Conservation (phyloP, 2,329 filamentous ascomycete genomes). For the Bisporella sp. region DNA sequence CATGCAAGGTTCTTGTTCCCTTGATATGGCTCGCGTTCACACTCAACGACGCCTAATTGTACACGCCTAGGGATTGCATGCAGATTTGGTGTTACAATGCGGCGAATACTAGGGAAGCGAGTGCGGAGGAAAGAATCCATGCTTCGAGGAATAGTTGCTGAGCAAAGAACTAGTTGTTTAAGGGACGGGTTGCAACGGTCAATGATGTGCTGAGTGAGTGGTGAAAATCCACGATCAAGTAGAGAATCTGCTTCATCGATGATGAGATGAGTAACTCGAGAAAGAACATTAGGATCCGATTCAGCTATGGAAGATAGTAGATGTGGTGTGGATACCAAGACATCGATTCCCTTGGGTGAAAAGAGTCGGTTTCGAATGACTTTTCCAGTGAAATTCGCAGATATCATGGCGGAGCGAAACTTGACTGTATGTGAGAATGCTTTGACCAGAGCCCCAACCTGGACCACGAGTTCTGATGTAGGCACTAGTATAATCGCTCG, state of each 20-base stretch:
- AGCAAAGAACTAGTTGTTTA: slow-evolving; percentile 84
- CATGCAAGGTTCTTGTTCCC: slow-evolving; percentile 92
- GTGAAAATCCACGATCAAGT: slow-evolving; percentile 85
- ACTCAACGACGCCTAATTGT: slow-evolving; percentile 87
- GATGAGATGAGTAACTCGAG: slow-evolving; percentile 82
- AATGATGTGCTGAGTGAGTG: slow-evolving; percentile 74
- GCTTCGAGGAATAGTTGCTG: slow-evolving; percentile 86
- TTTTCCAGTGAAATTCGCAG: slow-evolving; percentile 65
- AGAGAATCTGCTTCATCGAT: slow-evolving; percentile 96
- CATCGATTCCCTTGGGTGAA: slow-evolving; percentile 71
- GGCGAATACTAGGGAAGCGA: slow-evolving; percentile 74
- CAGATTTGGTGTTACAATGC: slow-evolving; percentile 89
- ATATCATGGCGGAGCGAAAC: slow-evolving; percentile 77
- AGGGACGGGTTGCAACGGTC: slow-evolving; percentile 76
- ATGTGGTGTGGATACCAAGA: slow-evolving; percentile 84
- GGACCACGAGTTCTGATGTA: slow-evolving; percentile 83
- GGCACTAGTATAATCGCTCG: slow-evolving; percentile 82
- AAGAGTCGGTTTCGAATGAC: slow-evolving; percentile 84
- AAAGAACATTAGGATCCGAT: slow-evolving; percentile 84
- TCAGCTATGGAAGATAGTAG: slow-evolving; percentile 82
- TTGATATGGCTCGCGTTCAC: slow-evolving; percentile 84
- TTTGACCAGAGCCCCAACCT: slow-evolving; percentile 79
- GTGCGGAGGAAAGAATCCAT: slow-evolving; percentile 79
- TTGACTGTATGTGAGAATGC: slow-evolving; percentile 77
- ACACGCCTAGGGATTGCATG: slow-evolving; percentile 94